phyloP scores from a whole-genome alignment of 805 yeast genomes.

The Torulaspora franciscae region DNA sequence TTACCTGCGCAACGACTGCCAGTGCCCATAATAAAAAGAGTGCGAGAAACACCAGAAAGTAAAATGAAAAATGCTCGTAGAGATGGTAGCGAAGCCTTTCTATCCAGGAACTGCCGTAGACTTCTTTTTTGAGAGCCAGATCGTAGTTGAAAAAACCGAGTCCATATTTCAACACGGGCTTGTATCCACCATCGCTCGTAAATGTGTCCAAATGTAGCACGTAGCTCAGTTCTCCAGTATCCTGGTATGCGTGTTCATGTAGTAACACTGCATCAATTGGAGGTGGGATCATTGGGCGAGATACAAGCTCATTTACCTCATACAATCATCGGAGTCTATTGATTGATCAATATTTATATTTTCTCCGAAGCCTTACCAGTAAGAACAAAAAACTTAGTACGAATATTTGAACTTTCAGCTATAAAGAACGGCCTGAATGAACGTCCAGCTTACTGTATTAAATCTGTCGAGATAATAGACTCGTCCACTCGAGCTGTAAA shows the following conservation, averaged over 20 bases:
- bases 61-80: slow-evolving; percentile 22
- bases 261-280: slow-evolving; percentile 36
- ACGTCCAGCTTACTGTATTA: not conserved
- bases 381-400: not conserved
- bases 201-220: slow-evolving; percentile 31
- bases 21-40: slow-evolving; percentile 20
- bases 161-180: slow-evolving; percentile 29
- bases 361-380: not conserved
- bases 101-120: slow-evolving; percentile 20
- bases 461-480: not conserved
- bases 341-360: not conserved
- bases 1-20: slow-evolving; percentile 12
- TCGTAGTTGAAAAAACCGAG: slow-evolving; percentile 36
- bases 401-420: not conserved
- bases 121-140: slow-evolving; percentile 20
- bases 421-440: not conserved
- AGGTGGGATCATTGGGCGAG: slow-evolving; percentile 32
- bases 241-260: slow-evolving; percentile 38
- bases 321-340: not conserved
- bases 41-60: slow-evolving; percentile 18
- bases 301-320: not conserved
- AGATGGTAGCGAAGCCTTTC: slow-evolving; percentile 25
- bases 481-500: not conserved
- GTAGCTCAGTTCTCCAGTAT: slow-evolving; percentile 27
- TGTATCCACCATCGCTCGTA: slow-evolving; percentile 32